Evolutionary conservation across 805 yeast species (phyloP), one percentile per base, ranked within the genome.

Genomic region (Starmerella floricola): DNA sequence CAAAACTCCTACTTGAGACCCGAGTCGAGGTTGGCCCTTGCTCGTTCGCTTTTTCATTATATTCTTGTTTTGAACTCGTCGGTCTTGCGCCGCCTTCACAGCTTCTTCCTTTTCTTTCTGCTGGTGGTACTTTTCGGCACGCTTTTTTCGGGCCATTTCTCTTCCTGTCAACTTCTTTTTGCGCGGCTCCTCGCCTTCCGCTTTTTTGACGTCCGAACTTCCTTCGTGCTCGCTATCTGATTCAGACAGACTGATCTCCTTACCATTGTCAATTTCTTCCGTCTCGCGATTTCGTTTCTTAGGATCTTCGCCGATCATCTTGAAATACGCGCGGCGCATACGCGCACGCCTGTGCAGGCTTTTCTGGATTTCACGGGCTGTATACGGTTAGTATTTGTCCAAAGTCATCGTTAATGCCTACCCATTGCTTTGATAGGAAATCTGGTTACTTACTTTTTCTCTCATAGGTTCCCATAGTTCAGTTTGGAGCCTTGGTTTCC

Each of bases 11-110:
- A 87, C 83, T 60, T 93, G 73, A 13, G 95, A 93, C 0, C 85
- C 95, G 88, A 87, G 83, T 34, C 74, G 62, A 2, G 96, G 96
- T 59, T 87, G 97, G 0, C 97, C 97, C 3, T 65, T 57, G 53
- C 68, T 67, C 1, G 94, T 87, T 47, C 66, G 76, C 44, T 70
- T 66, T 8, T 67, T 62, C 39, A 78, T 51, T 18, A 54, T 60
- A 45, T 71, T 67, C 23, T 69, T 64, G 51, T 69, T 71, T 27
- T 53, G 63, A 56, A 65, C 71, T 53, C 71, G 62, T 55, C 65
- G 63, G 30, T 42, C 37, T 26, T 51, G 51, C n/a, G 55, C 64
- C 55, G 60, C 67, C 46, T 64, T 61, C 13, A 65, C 65, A 23
- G 58, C 62, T 45, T 62, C 66, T 23, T 72, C 64, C 30, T 60